Evolutionary conservation across 305 asterid genomes (phyloP), one percentile per base, ranked within the genome.

Genomic region (Solanum chacoense): DNA sequence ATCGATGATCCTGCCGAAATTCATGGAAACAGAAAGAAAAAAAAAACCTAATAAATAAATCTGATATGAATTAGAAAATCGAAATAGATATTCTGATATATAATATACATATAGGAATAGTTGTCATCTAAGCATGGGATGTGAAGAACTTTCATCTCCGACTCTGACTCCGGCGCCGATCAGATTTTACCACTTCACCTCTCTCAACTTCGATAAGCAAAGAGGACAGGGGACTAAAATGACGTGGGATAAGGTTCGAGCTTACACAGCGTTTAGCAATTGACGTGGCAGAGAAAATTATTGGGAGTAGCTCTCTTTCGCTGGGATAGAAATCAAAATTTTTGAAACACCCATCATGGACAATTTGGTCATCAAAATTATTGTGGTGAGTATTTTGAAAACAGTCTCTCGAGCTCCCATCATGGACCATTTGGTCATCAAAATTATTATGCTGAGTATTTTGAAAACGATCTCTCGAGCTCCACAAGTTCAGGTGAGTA

Each of bases 61-160:
- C 37, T 80, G 50, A 13, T 28, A 81, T 86, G 85, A 63, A 38
- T 63, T 65, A 85, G 67, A 3, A 85, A 88, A 88, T 37, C 73
- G 55, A 40, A 71, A 10, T 26, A 28, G 85, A 16, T 8, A 42
- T 78, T 59, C 4, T 38, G 37, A 28, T 28, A 38, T 11, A 3
- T 4, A 14, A 69, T 9, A 63, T 92, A 95, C 99, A 95, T 77
- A 94, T 95, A 96, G 72, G 98, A 91, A 87, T 96, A 95, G 90
- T 93, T 96, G 89, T 95, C 99, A 69, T 94, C 97, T 89, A 94
- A 87, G 91, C 97, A 94, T 3, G 97, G 98, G 80, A 95, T 93
- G 90, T 93, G 95, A 74, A 95, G 92, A 89, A 96, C 94, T 95
- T 94, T 96, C 99, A 96, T 94, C 90, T 84, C 85, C 59, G 87